Evolutionary conservation across 805 yeast genomes (phyloP).

Genomic region (Torulaspora maleeae): DNA sequence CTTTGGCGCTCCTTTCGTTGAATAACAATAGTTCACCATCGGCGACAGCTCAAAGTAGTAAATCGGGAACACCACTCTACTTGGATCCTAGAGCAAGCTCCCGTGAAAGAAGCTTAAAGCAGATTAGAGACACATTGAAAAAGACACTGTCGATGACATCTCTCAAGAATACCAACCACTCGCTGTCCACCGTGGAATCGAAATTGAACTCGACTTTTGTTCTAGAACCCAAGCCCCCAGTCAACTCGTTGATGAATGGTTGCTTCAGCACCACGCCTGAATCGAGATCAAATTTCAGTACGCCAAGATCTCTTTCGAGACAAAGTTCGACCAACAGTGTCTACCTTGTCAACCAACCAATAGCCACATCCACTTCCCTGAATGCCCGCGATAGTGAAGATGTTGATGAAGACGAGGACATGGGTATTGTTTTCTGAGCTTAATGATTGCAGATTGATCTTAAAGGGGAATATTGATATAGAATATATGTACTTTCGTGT

Average conservation of each 20-base stretch:
- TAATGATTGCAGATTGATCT: background rate
- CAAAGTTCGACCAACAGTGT: constrained; percentile 18
- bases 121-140: constrained; percentile 24
- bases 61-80: constrained; percentile 7
- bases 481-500: background rate
- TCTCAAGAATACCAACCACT: constrained; percentile 7
- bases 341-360: background rate
- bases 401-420: constrained; percentile 13
- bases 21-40: constrained; percentile 7
- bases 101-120: constrained; percentile 16
- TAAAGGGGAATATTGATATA: constrained; percentile 1
- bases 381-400: constrained; percentile 1
- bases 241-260: constrained; percentile 33
- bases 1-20: constrained; percentile 7
- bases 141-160: constrained; percentile 26
- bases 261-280: constrained; percentile 32
- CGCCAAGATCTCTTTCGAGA: constrained; percentile 30
- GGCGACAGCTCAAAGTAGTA: constrained; percentile 7
- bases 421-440: constrained; percentile 11
- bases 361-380: background rate
- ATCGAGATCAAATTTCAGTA: constrained; percentile 27
- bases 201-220: constrained; percentile 29
- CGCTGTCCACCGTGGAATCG: constrained; percentile 10
- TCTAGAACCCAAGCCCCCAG: constrained; percentile 32
- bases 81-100: constrained; percentile 8